phyloP scores from a whole-genome alignment of 2,329 filamentous ascomycete species.

The Monilinia fructigena region DNA sequence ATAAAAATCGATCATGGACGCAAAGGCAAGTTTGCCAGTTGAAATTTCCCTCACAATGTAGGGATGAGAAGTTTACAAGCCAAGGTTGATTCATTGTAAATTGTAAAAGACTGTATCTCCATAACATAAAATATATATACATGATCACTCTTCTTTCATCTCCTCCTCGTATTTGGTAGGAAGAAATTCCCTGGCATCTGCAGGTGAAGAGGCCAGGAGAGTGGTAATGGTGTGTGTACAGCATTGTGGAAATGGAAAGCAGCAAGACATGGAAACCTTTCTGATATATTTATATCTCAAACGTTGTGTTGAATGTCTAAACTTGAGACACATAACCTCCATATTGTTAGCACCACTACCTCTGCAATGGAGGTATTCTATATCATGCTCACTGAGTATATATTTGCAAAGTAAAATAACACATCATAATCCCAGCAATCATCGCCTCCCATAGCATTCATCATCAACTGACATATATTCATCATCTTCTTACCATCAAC shows the following conservation, averaged over 20 bases:
- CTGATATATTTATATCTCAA: neutral
- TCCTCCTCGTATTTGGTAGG: neutral
- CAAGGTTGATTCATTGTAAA: neutral
- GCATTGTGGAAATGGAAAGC: neutral
- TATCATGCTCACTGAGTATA: neutral
- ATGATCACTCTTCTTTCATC: neutral
- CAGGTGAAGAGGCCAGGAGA: neutral
- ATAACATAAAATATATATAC: neutral
- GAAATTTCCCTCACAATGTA: neutral
- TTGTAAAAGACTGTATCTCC: too few relatives aligned
- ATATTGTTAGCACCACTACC: neutral
- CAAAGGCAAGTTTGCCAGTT: slow-evolving; percentile 6
- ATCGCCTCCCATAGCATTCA: neutral
- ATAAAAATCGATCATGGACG: neutral
- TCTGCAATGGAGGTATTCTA: neutral
- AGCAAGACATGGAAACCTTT: neutral
- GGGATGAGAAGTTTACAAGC: neutral
- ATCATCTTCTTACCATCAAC: neutral
- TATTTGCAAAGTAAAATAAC: neutral
- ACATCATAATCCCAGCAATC: neutral
- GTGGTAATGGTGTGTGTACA: neutral
- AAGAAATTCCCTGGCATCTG: neutral
- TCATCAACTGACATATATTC: neutral
- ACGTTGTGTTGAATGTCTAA: neutral
- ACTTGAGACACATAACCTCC: neutral